Base-by-base conservation (phyloP, 2,329 filamentous ascomycete genomes). In the Orbilia quercus region DNA sequence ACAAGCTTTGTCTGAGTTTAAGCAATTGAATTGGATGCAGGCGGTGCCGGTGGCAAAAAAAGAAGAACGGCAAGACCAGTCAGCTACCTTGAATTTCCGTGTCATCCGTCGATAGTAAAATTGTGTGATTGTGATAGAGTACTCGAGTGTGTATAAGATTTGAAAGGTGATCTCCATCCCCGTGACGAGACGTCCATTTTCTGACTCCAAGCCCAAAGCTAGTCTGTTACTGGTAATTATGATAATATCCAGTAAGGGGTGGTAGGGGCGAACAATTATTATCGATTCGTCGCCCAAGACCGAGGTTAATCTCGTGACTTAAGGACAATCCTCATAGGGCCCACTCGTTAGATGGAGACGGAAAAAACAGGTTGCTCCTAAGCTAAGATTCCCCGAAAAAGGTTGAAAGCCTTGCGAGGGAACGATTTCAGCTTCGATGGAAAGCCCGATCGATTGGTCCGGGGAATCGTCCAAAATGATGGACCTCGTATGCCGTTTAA, bases 81-180 rank as follows among this genome's bases (percentile, higher is more conserved):
- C 9, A 47, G 16, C 44, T 50, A 50, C 22, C 47, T 28, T 4
- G 23, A 3, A 25, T 25, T 25, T 9, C 44, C 16, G n/a, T 23
- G 7, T 16, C 44, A 31, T 31, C 12, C 16, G 58, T 57, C 57
- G 62, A 66, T n/a, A 51, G 51, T 66, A 50, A 66, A 66, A 42
- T 66, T 66, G 51, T 66, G 51, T 31, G 54, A 66, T 55, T 48
- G 60, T 65, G 60, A 63, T 63, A 40, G 45, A 55, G 51, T 55
- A n/a, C 14, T 53, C n/a, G 20, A 16, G 28, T n/a, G 42, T 31
- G 40, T 38, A 16, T 42, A 34, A 47, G 23, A 20, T 47, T n/a
- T 22, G 34, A 38, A 34, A 38, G 50, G 23, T 40, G 38, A 55
- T 66, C 44, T 6, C 31, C 11, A 42, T 45, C 34, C 51, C 62